A percentile compares a stretch with the other conserved stretches of the same genome.
These are phyloP conservation scores for Cytospora piceicola DNA, from an alignment of 2,329 filamentous ascomycete genomes.

Conservation along the genomic window DNA sequence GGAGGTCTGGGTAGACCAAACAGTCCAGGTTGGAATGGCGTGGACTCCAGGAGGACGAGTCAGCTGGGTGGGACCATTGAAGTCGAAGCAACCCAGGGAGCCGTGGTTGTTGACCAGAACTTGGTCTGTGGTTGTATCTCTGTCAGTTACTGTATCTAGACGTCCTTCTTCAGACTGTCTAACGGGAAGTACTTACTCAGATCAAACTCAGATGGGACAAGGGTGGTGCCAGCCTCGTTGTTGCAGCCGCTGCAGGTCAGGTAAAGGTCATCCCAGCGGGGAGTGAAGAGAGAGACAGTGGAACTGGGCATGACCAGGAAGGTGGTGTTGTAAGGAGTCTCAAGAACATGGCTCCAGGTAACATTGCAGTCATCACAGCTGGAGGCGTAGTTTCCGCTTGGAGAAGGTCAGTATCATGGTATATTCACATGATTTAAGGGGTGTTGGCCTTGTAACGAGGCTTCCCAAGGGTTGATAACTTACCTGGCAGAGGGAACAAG, in stretches of 20 bases:
- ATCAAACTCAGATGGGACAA: constrained; percentile 1
- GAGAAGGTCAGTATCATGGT: constrained; percentile 8
- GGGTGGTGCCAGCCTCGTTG: constrained; percentile 1
- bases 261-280: constrained; percentile 22
- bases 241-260: constrained; percentile 18
- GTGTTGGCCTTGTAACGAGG: background rate
- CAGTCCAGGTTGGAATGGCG: background rate
- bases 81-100: constrained; percentile 44
- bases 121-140: constrained; percentile 36
- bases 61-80: constrained; percentile 34
- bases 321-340: constrained; percentile 37
- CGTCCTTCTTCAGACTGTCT: background rate
- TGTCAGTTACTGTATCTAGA: background rate
- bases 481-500: constrained; percentile 29
- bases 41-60: constrained; percentile 1
- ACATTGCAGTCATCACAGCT: constrained; percentile 38
- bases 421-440: background rate
- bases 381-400: constrained; percentile 39
- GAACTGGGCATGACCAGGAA: constrained; percentile 32
- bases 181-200: constrained; percentile 12
- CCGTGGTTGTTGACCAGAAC: constrained; percentile 45
- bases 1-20: constrained; percentile 4
- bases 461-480: background rate
- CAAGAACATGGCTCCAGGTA: constrained; percentile 34
- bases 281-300: constrained; percentile 36